A percentile compares a stretch with the other conserved stretches of the same genome.
Conservation (phyloP, 1,284 basidiomycete genomes). For the Ganoderma lingzhi region DNA sequence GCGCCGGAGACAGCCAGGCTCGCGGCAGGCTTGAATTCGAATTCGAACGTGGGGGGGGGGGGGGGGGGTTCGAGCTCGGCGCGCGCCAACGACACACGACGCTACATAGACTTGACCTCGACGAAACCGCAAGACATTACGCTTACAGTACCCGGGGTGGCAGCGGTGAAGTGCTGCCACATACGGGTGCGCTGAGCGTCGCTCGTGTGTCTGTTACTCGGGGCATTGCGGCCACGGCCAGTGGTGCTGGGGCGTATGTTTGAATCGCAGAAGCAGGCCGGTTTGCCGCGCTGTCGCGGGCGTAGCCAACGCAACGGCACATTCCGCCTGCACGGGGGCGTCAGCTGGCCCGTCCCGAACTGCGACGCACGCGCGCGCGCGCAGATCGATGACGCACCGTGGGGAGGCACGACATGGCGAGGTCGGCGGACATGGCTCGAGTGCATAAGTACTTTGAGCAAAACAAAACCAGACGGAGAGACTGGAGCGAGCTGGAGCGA, state of each 20-base stretch:
- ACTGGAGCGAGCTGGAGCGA: slow-evolving; percentile 4
- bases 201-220: neutral
- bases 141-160: neutral
- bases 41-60: neutral
- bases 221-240: neutral
- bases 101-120: neutral
- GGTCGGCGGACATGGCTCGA: neutral
- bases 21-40: neutral
- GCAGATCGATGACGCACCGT: slow-evolving; percentile 9
- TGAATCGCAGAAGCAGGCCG: slow-evolving; percentile 1
- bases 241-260: slow-evolving; percentile 1
- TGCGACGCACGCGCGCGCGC: neutral
- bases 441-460: neutral
- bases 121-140: slow-evolving; percentile 4
- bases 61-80: neutral
- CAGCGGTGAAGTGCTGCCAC: neutral
- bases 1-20: neutral
- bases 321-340: slow-evolving; percentile 1
- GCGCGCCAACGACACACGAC: neutral
- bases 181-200: slow-evolving; percentile 3
- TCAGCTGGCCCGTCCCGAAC: neutral
- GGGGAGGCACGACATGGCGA: neutral
- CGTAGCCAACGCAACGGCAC: slow-evolving; percentile 3
- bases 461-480: neutral
- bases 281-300: slow-evolving; percentile 1